Evolutionary conservation across 1,284 basidiomycete species (phyloP), one percentile per base, ranked within the genome.

Genomic region (Cryptococcus sp.): DNA sequence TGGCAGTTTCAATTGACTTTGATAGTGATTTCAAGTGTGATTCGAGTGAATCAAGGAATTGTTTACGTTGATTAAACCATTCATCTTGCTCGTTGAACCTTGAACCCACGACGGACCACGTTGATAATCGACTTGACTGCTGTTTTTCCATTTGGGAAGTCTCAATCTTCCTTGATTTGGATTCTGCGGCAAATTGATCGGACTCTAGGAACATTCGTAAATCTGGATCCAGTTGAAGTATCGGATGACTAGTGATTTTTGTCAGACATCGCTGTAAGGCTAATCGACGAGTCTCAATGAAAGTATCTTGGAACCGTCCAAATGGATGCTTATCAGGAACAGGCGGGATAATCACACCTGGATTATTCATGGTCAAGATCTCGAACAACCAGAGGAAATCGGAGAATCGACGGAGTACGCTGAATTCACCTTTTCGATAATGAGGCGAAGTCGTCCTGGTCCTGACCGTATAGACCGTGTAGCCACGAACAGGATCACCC

Each of bases 341-440:
- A 0, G 95, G 94, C 4, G 95, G 96, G 0, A 99, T 90, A 49
- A 98, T 89, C 4, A 98, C 92, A 3, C 95, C 96, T 1, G 96
- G 94, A 69, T 98, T 98, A 78, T 97, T 98, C 66, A 80, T 73
- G 0, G 87, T 88, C 1, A 99, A 82, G 0, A 87, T 86, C 66
- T 95, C 93, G 72, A 90, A 96, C 0, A 99, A 78, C 95, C 96
- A 98, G 23, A 97, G 82, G 71, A 98, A 99, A 76, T 99, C 96
- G 23, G 89, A 91, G 76, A 96, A 99, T 30, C 95, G 86, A 15
- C 95, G 84, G 5, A 99, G 84, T 38, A 96, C 93, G 4, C 92
- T 92, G 71, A 94, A 91, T 2, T 85, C 80, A 1, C 86, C 83
- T 77, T 89, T 89, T 58, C 85, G 83, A 77, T 84, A 95, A 44